Evolutionary conservation across 2,329 filamentous ascomycete genomes (phyloP).

Genomic region (Ploettnerulaceae sp.): DNA sequence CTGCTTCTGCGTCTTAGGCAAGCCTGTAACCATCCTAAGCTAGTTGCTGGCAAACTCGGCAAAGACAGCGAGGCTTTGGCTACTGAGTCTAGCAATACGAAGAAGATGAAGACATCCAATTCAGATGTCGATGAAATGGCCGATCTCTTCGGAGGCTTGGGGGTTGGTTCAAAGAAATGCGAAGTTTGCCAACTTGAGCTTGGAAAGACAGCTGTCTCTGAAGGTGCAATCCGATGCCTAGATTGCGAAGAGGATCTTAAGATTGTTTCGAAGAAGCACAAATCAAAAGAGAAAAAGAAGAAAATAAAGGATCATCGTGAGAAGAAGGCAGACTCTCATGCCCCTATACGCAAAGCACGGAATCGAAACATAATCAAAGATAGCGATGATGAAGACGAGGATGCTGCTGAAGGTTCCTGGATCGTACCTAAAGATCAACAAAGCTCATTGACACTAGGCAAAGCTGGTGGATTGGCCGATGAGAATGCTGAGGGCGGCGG

Average conservation of each 20-base stretch:
- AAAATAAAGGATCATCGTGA: constrained; percentile 23
- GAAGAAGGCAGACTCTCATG: constrained; percentile 31
- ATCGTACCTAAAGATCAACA: constrained; percentile 66
- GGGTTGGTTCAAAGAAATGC: constrained; percentile 37
- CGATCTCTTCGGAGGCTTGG: constrained; percentile 80
- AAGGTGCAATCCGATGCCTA: constrained; percentile 56
- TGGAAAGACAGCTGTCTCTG: constrained; percentile 27
- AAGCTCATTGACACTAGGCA: constrained; percentile 57
- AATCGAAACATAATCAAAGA: constrained; percentile 56
- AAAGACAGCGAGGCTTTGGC: constrained; percentile 83
- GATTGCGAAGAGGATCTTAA: constrained; percentile 73
- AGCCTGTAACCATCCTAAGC: constrained; percentile 87
- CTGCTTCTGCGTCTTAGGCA: constrained; percentile 86
- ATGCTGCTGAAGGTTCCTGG: constrained; percentile 72
- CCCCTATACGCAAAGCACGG: constrained; percentile 44
- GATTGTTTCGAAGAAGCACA: constrained; percentile 46
- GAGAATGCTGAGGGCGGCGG: constrained; percentile 85
- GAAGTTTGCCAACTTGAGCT: constrained; percentile 33
- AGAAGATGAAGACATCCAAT: constrained; percentile 42
- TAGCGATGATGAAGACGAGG: constrained; percentile 59
- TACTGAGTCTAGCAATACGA: constrained; percentile 49
- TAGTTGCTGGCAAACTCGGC: constrained; percentile 79
- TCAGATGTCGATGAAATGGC: constrained; percentile 72
- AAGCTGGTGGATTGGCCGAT: constrained; percentile 78
- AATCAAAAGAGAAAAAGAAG: constrained; percentile 39